phyloP scores from a whole-genome alignment of 441 rosid genomes.

The Hura crepitans region DNA sequence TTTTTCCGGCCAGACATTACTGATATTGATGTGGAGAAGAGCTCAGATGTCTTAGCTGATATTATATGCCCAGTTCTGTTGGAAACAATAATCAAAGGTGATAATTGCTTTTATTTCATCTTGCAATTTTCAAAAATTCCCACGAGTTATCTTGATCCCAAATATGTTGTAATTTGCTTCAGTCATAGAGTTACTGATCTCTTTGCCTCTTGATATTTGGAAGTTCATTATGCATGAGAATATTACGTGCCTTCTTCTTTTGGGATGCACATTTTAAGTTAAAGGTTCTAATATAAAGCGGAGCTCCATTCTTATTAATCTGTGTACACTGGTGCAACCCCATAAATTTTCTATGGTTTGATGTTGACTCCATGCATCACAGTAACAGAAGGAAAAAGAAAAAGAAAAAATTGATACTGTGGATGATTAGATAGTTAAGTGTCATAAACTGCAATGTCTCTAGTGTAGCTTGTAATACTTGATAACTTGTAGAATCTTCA shows the following conservation, averaged over 20 bases:
- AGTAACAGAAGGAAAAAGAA: too few relatives aligned
- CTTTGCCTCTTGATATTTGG: not conserved
- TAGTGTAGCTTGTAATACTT: not conserved
- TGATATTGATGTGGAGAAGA: constrained; percentile 43
- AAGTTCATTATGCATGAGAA: not conserved
- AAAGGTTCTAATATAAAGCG: not conserved
- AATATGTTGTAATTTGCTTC: not conserved
- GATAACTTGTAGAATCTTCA: not conserved
- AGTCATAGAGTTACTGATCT: not conserved
- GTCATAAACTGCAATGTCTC: too few relatives aligned
- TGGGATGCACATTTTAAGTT: not conserved
- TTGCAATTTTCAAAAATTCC: not conserved
- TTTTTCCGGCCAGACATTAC: constrained; percentile 48
- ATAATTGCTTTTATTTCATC: constrained; percentile 1
- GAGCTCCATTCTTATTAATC: too few relatives aligned
- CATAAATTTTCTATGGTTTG: too few relatives aligned
- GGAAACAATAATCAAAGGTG: constrained; percentile 87
- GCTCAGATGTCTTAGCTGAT: constrained; percentile 49
- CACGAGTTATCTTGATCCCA: not conserved
- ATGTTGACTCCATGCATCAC: too few relatives aligned
- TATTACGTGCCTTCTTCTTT: not conserved
- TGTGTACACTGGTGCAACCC: too few relatives aligned
- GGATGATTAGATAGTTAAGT: too few relatives aligned
- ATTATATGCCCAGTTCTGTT: constrained; percentile 66
- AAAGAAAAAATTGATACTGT: too few relatives aligned